Conservation (phyloP, 2,329 filamentous ascomycete genomes). For the Phymatotrichopsis omnivora region DNA sequence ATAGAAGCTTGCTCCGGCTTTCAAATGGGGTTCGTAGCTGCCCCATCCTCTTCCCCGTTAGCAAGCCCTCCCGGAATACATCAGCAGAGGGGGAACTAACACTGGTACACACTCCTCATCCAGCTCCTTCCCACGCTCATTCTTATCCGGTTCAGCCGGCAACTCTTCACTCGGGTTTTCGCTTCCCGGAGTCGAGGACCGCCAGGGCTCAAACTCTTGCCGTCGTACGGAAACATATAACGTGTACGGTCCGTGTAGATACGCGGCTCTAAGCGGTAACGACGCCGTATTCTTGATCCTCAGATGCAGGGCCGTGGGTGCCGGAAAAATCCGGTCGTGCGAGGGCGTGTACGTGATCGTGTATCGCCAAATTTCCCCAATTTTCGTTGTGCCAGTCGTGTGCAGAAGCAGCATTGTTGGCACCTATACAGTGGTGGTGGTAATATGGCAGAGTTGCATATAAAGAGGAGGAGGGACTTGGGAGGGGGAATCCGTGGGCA, state of each 20-base stretch:
- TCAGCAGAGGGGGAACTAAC: conserved; percentile 1
- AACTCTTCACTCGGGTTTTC: conserved; percentile 65
- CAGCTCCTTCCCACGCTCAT: conserved; percentile 48
- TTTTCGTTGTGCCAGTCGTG: conserved; percentile 82
- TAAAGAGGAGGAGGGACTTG: too few relatives aligned
- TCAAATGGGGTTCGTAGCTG: conserved; percentile 82
- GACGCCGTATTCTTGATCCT: conserved; percentile 87
- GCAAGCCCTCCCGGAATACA: background rate
- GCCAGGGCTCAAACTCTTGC: conserved; percentile 28
- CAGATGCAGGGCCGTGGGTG: conserved; percentile 68
- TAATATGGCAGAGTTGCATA: background rate
- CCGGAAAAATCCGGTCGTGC: conserved; percentile 78
- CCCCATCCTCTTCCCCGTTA: background rate
- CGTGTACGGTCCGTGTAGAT: conserved; percentile 91
- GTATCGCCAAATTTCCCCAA: conserved; percentile 84
- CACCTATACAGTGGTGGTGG: background rate
- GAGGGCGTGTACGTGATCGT: conserved; percentile 87
- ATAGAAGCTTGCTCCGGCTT: conserved; percentile 81
- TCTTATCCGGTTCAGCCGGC: conserved; percentile 53
- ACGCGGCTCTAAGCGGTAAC: conserved; percentile 83
- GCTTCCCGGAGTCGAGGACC: conserved; percentile 60
- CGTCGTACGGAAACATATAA: conserved; percentile 59
- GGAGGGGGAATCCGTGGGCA: too few relatives aligned
- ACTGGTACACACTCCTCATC: conserved; percentile 16
- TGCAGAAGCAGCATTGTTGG: conserved; percentile 73